Conservation (phyloP, 306 rosid genomes). For the Echinosophora koreensis region DNA sequence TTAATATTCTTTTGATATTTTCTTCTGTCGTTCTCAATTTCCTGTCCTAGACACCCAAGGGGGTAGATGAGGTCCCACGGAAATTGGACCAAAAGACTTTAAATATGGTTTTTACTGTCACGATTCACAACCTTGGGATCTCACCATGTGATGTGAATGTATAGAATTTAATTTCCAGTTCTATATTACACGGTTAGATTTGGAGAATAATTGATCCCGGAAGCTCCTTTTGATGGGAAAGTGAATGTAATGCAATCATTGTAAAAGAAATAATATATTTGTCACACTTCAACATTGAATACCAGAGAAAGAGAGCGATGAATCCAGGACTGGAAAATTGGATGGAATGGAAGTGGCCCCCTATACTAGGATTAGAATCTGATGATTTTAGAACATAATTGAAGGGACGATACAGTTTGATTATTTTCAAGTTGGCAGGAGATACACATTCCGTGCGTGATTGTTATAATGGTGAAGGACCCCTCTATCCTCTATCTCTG, state of each 20-base stretch:
- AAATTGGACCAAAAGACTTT: constrained; percentile 36
- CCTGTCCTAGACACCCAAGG: background rate
- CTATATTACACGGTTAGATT: constrained; percentile 21
- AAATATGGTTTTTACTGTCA: constrained; percentile 10
- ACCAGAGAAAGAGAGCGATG: background rate
- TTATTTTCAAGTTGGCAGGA: constrained; percentile 19
- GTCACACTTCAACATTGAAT: constrained; percentile 30
- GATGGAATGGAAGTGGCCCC: constrained; percentile 40
- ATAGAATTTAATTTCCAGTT: constrained; percentile 18
- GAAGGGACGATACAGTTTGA: constrained; percentile 50
- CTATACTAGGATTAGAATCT: constrained; percentile 36
- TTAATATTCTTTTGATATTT: constrained; percentile 41
- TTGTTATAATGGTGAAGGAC: constrained; percentile 52
- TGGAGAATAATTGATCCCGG: constrained; percentile 33
- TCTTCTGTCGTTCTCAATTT: constrained; percentile 2
- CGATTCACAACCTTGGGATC: constrained; percentile 24
- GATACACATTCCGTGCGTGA: constrained; percentile 67
- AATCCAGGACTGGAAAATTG: constrained; percentile 18
- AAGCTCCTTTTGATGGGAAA: constrained; percentile 10
- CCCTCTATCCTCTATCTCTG: background rate
- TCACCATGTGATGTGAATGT: background rate
- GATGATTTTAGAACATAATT: constrained; percentile 44
- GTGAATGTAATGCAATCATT: background rate
- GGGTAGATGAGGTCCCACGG: constrained; percentile 22
- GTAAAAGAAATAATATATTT: background rate